A percentile compares a stretch with the other conserved stretches of the same genome.
phyloP scores from a whole-genome alignment of 176 grass and related monocot species.

The Oryza longistaminata region DNA sequence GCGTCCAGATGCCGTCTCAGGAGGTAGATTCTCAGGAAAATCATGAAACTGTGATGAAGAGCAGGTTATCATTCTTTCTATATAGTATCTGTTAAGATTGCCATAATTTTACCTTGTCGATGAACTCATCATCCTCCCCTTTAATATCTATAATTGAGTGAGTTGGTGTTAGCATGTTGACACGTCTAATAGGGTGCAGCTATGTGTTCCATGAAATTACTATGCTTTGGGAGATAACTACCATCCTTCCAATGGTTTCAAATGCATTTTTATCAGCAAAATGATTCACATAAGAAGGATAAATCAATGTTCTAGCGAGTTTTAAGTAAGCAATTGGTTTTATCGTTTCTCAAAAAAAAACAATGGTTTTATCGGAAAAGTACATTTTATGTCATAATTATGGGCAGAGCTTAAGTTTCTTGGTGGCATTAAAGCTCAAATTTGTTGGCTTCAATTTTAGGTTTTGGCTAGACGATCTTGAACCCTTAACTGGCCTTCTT shows the following conservation, averaged over 20 bases:
- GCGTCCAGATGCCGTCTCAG: slow-evolving; percentile 46
- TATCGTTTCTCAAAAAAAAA: too few species aligned
- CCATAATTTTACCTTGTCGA: not conserved
- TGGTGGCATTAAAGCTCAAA: not conserved
- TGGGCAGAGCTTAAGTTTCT: not conserved
- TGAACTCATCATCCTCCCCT: not conserved
- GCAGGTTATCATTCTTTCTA: slow-evolving; percentile 47
- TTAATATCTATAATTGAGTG: slow-evolving; percentile 14
- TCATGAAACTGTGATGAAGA: slow-evolving; percentile 36
- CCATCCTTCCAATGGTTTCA: not conserved
- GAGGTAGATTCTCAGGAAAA: slow-evolving; percentile 43
- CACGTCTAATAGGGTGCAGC: slow-evolving; percentile 17
- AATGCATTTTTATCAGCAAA: slow-evolving; percentile 11
- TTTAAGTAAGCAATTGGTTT: not conserved
- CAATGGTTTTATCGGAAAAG: not conserved
- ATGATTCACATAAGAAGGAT: slow-evolving; percentile 17
- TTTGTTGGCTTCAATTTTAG: not conserved
- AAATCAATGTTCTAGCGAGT: not conserved
- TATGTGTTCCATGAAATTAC: not conserved
- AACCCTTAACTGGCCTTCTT: not conserved
- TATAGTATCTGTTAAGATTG: slow-evolving; percentile 27
- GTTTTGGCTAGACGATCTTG: not conserved
- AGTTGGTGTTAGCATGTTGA: slow-evolving; percentile 6
- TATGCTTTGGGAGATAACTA: not conserved
- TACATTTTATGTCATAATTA: not conserved